Percentiles rank a stretch among this genome's conserved stretches.
Conservation (phyloP, 768 basidiomycete species). For the Sistotremastrum suecicum region DNA sequence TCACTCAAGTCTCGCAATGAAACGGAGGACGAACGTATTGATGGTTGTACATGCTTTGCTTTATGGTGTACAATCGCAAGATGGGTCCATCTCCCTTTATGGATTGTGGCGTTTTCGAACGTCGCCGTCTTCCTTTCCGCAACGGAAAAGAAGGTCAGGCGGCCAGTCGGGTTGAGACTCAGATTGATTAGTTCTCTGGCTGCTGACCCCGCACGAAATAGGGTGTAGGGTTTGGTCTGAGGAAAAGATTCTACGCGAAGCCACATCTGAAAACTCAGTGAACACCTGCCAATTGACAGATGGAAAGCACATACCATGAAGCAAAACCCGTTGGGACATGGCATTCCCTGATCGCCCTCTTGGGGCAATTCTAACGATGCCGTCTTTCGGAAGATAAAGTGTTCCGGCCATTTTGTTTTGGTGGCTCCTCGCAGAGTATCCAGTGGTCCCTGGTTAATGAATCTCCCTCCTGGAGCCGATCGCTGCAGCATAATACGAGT, state of each 20-base stretch:
- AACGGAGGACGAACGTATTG: constrained; percentile 25
- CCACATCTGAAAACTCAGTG: constrained; percentile 25
- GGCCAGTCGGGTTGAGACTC: constrained; percentile 39
- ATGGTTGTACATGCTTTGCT: constrained; percentile 40
- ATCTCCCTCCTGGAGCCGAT: constrained; percentile 12
- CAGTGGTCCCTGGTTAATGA: constrained; percentile 47
- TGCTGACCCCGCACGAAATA: constrained; percentile 24
- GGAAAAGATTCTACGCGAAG: constrained; percentile 32
- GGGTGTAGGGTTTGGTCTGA: constrained; percentile 13
- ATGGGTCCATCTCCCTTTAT: constrained; percentile 59
- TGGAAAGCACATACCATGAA: constrained; percentile 38
- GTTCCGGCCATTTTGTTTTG: constrained; percentile 66
- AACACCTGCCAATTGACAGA: background rate
- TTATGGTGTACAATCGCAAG: constrained; percentile 53
- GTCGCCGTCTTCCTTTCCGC: constrained; percentile 24
- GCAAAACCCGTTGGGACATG: constrained; percentile 45
- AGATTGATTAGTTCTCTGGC: constrained; percentile 27
- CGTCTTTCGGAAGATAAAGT: constrained; percentile 51
- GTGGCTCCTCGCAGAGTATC: constrained; percentile 59
- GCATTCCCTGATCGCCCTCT: constrained; percentile 36
- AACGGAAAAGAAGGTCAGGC: constrained; percentile 32
- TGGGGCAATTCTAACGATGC: constrained; percentile 38
- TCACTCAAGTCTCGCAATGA: background rate
- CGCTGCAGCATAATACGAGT: constrained; percentile 49
- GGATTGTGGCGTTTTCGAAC: constrained; percentile 32